phyloP scores from a whole-genome alignment of 2,329 filamentous ascomycete genomes.

The Colletotrichum sp. region DNA sequence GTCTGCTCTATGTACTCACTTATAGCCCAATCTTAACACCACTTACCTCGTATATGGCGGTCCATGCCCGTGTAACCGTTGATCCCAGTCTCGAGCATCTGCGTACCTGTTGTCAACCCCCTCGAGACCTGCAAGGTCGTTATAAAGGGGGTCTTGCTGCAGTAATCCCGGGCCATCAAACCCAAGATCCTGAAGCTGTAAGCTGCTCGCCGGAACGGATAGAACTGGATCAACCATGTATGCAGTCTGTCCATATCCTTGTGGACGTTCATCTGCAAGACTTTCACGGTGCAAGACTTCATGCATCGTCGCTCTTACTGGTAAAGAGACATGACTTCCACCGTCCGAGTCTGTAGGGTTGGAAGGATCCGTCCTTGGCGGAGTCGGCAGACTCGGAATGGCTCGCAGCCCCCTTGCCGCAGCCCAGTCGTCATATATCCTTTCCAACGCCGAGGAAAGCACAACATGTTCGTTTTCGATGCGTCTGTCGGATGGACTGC shows the following conservation, averaged over 20 bases:
- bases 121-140: neutral
- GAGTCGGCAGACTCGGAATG: neutral
- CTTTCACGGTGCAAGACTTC: neutral
- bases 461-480: neutral
- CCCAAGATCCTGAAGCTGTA: neutral
- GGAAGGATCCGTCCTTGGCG: neutral
- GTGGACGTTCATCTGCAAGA: neutral
- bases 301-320: neutral
- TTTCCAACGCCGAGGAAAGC: neutral
- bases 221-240: neutral
- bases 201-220: neutral
- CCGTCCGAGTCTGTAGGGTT: neutral
- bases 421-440: constrained; percentile 8
- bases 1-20: neutral
- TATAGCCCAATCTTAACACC: neutral
- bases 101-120: neutral
- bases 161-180: neutral
- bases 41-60: neutral
- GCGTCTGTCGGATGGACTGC: neutral
- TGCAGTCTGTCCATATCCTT: neutral
- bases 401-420: neutral
- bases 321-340: neutral
- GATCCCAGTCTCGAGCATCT: neutral
- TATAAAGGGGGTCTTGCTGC: neutral
- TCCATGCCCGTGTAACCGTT: neutral